A percentile compares a stretch with the other conserved stretches of the same genome.
Evolutionary conservation across 805 yeast species (phyloP).

Genomic region (Scheffersomyces lignosus): DNA sequence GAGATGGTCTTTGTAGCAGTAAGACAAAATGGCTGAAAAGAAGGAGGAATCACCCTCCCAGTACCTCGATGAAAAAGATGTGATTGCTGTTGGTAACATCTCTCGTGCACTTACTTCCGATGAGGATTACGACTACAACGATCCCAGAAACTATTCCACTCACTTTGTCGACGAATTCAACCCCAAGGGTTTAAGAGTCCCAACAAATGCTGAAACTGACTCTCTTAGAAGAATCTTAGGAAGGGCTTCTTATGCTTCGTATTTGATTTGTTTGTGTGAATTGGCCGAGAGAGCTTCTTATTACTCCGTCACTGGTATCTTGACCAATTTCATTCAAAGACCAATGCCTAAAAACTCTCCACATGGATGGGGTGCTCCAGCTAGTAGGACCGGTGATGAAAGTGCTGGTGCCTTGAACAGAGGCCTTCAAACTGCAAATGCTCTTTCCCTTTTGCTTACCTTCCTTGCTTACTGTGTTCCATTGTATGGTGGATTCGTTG

Average conservation of each 20-base stretch:
- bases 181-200: conserved; percentile 37
- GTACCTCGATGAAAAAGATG: too few species aligned
- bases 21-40: too few species aligned
- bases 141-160: conserved; percentile 17
- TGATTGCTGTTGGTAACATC: too few species aligned
- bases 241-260: conserved; percentile 47
- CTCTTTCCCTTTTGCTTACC: conserved; percentile 45
- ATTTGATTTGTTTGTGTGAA: conserved; percentile 47
- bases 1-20: too few species aligned
- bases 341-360: conserved; percentile 51
- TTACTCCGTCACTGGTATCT: conserved; percentile 45
- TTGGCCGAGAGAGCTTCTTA: conserved; percentile 59
- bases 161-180: conserved; percentile 31
- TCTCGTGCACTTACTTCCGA: too few species aligned
- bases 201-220: conserved; percentile 25
- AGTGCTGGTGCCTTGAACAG: conserved; percentile 52
- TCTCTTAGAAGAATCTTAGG: conserved; percentile 42
- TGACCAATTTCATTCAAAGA: conserved; percentile 51
- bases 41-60: too few species aligned
- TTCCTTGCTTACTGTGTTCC: conserved; percentile 53
- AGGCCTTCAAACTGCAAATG: conserved; percentile 48
- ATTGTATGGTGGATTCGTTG: conserved; percentile 51
- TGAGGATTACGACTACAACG: conserved; percentile 13
- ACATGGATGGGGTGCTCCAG: conserved; percentile 43
- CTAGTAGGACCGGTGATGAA: conserved; percentile 27